A percentile compares a stretch with the other conserved stretches of the same genome.
Evolutionary conservation across 129 eudicot genomes (phyloP).

Genomic region (Flaveria robusta): DNA sequence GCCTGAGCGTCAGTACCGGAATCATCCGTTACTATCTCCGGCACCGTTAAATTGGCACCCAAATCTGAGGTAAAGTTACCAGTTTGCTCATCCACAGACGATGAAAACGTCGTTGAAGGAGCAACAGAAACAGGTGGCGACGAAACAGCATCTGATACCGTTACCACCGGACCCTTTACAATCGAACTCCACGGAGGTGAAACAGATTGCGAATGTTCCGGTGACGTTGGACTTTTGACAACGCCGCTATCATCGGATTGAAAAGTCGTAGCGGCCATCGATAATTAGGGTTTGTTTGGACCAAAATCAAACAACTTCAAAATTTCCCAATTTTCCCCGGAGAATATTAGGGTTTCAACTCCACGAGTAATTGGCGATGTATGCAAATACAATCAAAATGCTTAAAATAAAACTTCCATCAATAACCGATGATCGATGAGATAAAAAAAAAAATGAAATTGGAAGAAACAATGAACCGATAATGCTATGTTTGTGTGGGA

Average conservation of each 20-base stretch:
- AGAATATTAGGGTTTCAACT: conserved; percentile 31
- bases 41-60: conserved; percentile 25
- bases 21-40: conserved; percentile 28
- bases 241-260: conserved; percentile 33
- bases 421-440: conserved; percentile 20
- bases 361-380: not conserved
- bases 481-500: conserved; percentile 20
- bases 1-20: conserved; percentile 12
- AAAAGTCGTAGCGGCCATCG: conserved; percentile 34
- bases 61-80: not conserved
- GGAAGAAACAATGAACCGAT: conserved; percentile 4
- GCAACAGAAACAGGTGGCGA: conserved; percentile 30
- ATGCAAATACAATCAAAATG: not conserved
- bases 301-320: conserved; percentile 27
- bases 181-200: conserved; percentile 46
- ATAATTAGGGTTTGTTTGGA: conserved; percentile 36
- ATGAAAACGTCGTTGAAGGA: conserved; percentile 31
- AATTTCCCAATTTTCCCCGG: not conserved
- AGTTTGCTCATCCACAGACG: conserved; percentile 28
- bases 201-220: conserved; percentile 29
- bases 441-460: conserved; percentile 15
- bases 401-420: not conserved
- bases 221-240: conserved; percentile 18
- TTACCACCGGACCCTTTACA: conserved; percentile 33
- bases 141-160: conserved; percentile 26